Evolutionary conservation across 768 basidiomycete genomes (phyloP), one percentile per base, ranked within the genome.

Genomic region (Psilocybe cubensis): DNA sequence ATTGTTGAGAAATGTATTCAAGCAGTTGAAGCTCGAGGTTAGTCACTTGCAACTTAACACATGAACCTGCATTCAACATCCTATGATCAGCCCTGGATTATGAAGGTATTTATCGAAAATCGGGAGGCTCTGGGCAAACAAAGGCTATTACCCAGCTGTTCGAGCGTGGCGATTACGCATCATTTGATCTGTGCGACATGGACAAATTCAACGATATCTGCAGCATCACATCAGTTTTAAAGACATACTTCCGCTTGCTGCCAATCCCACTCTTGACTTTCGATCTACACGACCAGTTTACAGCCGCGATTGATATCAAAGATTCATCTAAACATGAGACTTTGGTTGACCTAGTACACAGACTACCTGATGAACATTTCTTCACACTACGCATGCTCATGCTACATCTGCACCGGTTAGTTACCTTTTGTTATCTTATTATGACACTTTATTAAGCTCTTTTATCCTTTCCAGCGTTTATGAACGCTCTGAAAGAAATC

Each of bases 81-180:
- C 31, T 33, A 14, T 17, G 35, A 14, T 4, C 12, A 92, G 96
- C 92, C 4, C 82, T 98, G 75, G 94, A 97, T 57, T 95, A 95
- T 67, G 97, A 99, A 72, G 97, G 97, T 10, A 94, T 99, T 61
- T 99, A 99, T 72, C 93, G 97, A 61, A 99, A 99, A 77, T 94
- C 89, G 0, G 97, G 97, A 27, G 97, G 97, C 2, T 87, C 91
- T 25, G 83, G 91, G 2, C 96, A 96, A 66, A 91, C 93, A 31
- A 96, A 96, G 76, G 82, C 82, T 51, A 98, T 99, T 74, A 95
- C 93, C 0, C 92, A 96, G 61, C 79, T 96, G 23, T 99, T 99
- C 66, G 97, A 98, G 67, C 84, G 91, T 46, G 95, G 94, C 52
- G 89, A 96, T 70, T 96, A 97, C 70, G 69, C 79, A 14, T 78